Base-by-base conservation (phyloP, 306 rosid species). In the Cucurbita argyrosperma region DNA sequence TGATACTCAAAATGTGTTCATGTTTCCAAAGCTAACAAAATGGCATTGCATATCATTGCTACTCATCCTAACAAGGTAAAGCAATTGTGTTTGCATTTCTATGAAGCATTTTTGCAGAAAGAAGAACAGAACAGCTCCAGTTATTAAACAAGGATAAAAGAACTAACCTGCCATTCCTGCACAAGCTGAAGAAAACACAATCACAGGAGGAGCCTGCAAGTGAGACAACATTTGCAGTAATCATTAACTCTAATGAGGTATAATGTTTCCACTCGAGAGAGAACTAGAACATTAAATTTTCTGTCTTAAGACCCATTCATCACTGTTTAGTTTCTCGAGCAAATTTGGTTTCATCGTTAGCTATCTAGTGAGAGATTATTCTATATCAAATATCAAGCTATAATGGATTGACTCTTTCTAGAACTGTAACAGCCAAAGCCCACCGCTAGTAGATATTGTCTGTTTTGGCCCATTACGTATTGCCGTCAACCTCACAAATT, bases 201-300 rank as follows among this genome's bases (percentile, higher is more conserved):
- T 80, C 86, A 92, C 96, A 8, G 98, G 98, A 1, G 98, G 98
- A 72, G 98, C 87, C 96, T 93, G 90, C 84, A 88, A 69, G 74
- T 80, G 52, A 69, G 63, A 51, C 13, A 2, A n/a, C 9, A 68
- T 6, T 43, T 63, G 12, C 15, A 47, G 49, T 7, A 14, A 37
- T 43, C 46, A 65, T 9, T 21, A 62, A 7, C 7, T 60, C 30
- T 9, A 7, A 26, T 19, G 30, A 18, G 40, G 65, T 57, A 60
- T 23, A 37, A 26, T 12, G 54, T 75, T 45, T 40, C 67, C 18
- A 14, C 4, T 18, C 10, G 12, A 54, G 56, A 65, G 51, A 68
- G 8, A 26, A 40, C 30, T 54, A 62, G 7, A 18, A 65, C 54
- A 55, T 65, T 42, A 30, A 2, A 30, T 30, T 30, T 30, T 30